Base-by-base conservation (phyloP, 352 stramenopile species). In the Thalassiosira livingstoniorum region DNA sequence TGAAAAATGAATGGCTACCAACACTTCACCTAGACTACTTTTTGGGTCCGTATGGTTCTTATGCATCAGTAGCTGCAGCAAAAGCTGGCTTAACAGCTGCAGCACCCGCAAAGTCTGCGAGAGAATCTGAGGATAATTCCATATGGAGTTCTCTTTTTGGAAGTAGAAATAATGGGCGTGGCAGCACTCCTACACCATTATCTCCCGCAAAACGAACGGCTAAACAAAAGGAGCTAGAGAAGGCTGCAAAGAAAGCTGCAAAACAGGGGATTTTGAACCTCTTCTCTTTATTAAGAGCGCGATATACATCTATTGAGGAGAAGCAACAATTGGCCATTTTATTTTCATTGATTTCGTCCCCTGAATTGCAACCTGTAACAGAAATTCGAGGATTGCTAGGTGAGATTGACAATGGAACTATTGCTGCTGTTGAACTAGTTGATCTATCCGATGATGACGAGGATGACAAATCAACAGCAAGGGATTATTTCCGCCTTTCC, bases 241-340 rank as follows among this genome's bases (percentile, higher is more conserved):
- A 70, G 42, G 43, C 64, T 57, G 61, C 34, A 63, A 80, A 58
- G 45, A 75, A 80, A 25, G 57, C 89, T 35, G 66, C 83, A 55
- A 85, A 90, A 61, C 82, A 95, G 58, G 91, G 91, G 34, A 71
- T 94, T 35, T 61, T 93, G 29, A 95, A 94, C 73, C 71, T 95
- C 10, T 92, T 93, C 61, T 84, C 89, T 42, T 66, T 95, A 2
- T 75, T 95, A 0, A 91, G 92, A 78, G 87, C 88, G 60, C 82
- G 91, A 37, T 95, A 95, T 58, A 94, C 85, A 45, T 89, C 80
- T 10, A 63, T 80, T 0, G 79, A 90, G 42, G 82, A 85, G 23
- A 95, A 95, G 57, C 68, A 82, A 75, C 91, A 95, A 74, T 87
- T 95, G 37, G 88, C 91, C 51, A 90, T 95, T 72, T 76, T 95